Evolutionary conservation across 179 eudicot genomes (phyloP), one percentile per base, ranked within the genome.

Genomic region (Heliamphora pulchella): DNA sequence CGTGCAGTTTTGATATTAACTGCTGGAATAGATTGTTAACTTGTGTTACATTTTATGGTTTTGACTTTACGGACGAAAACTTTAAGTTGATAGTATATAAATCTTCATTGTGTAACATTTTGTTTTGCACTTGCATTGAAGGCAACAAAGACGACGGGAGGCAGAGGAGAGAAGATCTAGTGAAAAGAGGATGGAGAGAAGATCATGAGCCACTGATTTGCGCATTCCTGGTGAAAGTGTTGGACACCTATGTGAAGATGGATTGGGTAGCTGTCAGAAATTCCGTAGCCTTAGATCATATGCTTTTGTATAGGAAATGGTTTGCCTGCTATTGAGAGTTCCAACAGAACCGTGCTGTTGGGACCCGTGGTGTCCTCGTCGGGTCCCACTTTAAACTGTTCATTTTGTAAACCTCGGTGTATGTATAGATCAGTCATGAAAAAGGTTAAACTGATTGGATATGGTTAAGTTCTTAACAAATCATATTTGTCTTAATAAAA

Each of bases 101-200:
- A 78, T 48, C 5, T 47, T 66, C 6, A 50, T 41, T 48, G 31
- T 69, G 13, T 22, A 68, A 39, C 43, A 0, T 65, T 5, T 39
- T 44, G 2, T 3, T 20, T 5, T 5, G 13, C 47, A 10, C 10
- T 61, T 47, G 22, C 31, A 71, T 67, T 82, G 83, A 89, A 95
- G 98, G 91, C 94, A 91, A 86, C 98, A 93, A 80, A 92, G 94
- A 77, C 90, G 98, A 61, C 81, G 89, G 68, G 98, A 93, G 85
- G 97, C 97, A 53, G 98, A 95, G 76, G 98, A 91, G 81, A 95
- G 63, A 84, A 85, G 90, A 81, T 90, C 91, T 39, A 91, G 90
- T 84, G 98, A 94, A 80, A 91, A 63, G 82, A 94, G 83, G 75
- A 68, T 75, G 48, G 97, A 92, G 9, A 86, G 90, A 86, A 84